These are phyloP conservation scores for Penicillium antarcticum DNA, from an alignment of 495 filamentous ascomycete genomes.

Conservation along the genomic window DNA sequence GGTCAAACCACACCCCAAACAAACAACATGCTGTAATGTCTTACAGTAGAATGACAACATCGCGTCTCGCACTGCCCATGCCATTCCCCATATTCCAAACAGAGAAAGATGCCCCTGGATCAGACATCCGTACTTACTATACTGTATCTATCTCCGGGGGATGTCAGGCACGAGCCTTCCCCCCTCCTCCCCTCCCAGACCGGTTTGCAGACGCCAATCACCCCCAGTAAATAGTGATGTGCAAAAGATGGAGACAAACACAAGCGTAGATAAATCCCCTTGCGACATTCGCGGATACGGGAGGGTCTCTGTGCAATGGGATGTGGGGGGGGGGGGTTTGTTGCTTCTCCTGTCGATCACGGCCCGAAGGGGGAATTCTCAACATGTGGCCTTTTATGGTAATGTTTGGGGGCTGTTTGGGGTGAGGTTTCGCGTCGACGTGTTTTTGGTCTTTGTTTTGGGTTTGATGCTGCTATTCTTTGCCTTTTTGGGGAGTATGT, in stretches of 20 bases:
- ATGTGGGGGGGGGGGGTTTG: conserved; percentile 7
- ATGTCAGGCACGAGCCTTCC: background rate
- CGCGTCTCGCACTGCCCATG: no score
- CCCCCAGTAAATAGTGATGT: conserved; percentile 1
- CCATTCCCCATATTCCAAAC: no score
- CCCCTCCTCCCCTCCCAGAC: no score
- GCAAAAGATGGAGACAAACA: background rate
- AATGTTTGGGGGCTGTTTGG: background rate
- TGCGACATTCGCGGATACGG: background rate
- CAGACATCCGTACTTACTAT: background rate
- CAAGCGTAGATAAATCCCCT: background rate
- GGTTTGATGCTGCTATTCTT: background rate
- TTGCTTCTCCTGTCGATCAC: conserved; percentile 24
- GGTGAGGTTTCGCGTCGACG: conserved; percentile 1
- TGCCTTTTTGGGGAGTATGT: background rate
- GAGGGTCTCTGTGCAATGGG: conserved; percentile 1
- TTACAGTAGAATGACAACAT: no score
- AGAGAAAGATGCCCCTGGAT: no score
- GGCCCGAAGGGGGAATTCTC: conserved; percentile 1
- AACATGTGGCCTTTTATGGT: conserved; percentile 6
- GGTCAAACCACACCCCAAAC: no score
- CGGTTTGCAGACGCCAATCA: background rate
- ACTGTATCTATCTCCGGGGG: background rate
- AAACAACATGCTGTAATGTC: no score
- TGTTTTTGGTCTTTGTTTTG: background rate